Base-by-base conservation (phyloP, 2,329 filamentous ascomycete species). In the Ilyonectria mors-panacis region DNA sequence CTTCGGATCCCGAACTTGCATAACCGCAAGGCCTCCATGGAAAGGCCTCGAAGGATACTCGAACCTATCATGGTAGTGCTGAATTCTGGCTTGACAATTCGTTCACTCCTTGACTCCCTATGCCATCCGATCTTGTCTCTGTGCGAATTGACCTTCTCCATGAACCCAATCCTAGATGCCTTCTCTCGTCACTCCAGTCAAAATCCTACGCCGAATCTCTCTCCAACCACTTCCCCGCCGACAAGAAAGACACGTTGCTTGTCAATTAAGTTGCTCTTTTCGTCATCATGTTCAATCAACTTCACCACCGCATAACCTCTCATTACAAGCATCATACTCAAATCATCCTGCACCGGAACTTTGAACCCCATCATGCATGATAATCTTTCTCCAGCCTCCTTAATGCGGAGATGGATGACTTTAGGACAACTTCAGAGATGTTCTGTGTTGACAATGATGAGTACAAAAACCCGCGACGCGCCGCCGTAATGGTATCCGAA, bases 401-500 rank as follows among this genome's bases (percentile, higher is more conserved):
- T 44, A 5, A 4, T n/a, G 33, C 6, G 13, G 23, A 35, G 37
- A 35, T 15, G 17, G 28, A 23, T 21, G 35, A 26, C 21, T 48
- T n/a, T 21, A 23, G 39, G 21, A 12, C 54, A 71, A 61, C 13
- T 44, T 44, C 45, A 53, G 26, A 21, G 26, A 2, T 7, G 9
- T 30, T 35, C 35, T 10, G 10, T 28, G 2, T 59, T 17, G 48
- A 21, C 35, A 44, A 44, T 7, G 9, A 42, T 19, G 67, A 54
- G 64, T 72, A 75, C 62, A 74, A 73, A 73, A 68, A 23, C 59
- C 47, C 66, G 55, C 4, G 45, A 21, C 30, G 17, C n/a, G 56
- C 21, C 48, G 45, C 44, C 37, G 19, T 28, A 21, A 63, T 48
- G 23, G 5, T 12, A 66, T 63, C 37, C 21, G 55, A 60, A 70